Evolutionary conservation across 371 early-diverging fungal species (phyloP).

Genomic region (Apophysomyces trapeziformis): DNA sequence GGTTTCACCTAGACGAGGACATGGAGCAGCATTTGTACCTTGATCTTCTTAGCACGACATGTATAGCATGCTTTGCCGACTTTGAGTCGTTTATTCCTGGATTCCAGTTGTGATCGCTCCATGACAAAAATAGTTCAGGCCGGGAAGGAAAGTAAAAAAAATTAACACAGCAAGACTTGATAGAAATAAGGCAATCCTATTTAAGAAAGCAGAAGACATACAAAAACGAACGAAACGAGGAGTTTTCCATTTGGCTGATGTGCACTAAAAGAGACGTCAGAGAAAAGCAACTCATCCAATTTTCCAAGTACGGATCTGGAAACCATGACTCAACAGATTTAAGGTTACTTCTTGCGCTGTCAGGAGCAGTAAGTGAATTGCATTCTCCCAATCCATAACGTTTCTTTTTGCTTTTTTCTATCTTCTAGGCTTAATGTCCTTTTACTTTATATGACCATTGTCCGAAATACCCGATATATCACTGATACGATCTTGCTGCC

Average conservation of each 20-base stretch:
- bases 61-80: constrained; percentile 51
- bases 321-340: not conserved
- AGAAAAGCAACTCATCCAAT: not conserved
- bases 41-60: constrained; percentile 56
- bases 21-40: constrained; percentile 28
- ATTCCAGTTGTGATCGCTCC: not conserved
- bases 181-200: not conserved
- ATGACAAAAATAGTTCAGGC: not conserved
- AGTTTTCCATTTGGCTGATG: not conserved
- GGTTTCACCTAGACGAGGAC: not conserved
- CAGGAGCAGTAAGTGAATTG: not conserved
- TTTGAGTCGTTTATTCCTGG: constrained; percentile 45
- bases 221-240: constrained; percentile 1
- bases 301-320: constrained; percentile 1
- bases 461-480: too few relatives aligned
- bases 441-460: too few relatives aligned
- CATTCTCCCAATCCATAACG: too few relatives aligned
- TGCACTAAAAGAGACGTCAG: constrained; percentile 2
- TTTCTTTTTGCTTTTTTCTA: too few relatives aligned
- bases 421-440: too few relatives aligned
- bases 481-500: too few relatives aligned
- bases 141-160: not conserved
- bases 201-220: not conserved
- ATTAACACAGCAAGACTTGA: not conserved
- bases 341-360: not conserved